Evolutionary conservation across 345 rosid genomes (phyloP).

Genomic region (Aegle marmelos): DNA sequence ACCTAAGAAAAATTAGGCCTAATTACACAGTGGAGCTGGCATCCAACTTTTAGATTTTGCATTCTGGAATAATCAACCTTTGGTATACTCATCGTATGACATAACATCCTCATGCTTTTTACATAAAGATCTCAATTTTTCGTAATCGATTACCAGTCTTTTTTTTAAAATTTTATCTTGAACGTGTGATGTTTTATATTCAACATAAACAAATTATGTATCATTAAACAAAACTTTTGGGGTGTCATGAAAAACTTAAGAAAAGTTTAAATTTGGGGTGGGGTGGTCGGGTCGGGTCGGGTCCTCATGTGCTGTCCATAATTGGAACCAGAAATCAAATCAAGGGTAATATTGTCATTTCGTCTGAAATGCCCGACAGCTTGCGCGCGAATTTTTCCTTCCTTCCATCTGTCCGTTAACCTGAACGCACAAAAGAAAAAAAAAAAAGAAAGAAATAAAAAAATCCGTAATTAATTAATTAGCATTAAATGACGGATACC

Average conservation of each 20-base stretch:
- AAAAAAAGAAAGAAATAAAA: no score
- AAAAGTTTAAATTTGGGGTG: no score
- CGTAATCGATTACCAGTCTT: no score
- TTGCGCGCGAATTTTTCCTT: constrained; percentile 9
- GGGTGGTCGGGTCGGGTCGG: not conserved
- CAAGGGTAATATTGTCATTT: not conserved
- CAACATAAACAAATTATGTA: no score
- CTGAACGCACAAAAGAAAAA: no score
- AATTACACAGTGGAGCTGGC: not conserved
- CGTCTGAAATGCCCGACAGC: not conserved
- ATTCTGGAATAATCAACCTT: not conserved
- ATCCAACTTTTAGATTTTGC: not conserved
- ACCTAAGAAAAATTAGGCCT: not conserved
- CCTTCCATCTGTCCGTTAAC: not conserved
- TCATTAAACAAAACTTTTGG: no score
- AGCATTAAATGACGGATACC: not conserved
- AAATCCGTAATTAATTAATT: not conserved
- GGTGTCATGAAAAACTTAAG: no score
- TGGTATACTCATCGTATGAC: not conserved
- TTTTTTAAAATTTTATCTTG: no score
- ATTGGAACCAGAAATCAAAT: no score
- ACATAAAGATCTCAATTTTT: no score
- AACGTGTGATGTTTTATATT: no score
- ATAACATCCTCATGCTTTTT: not conserved
- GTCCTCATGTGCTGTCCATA: not conserved